Evolutionary conservation across 805 yeast species (phyloP).

Genomic region (Pachysolen tannophilus): DNA sequence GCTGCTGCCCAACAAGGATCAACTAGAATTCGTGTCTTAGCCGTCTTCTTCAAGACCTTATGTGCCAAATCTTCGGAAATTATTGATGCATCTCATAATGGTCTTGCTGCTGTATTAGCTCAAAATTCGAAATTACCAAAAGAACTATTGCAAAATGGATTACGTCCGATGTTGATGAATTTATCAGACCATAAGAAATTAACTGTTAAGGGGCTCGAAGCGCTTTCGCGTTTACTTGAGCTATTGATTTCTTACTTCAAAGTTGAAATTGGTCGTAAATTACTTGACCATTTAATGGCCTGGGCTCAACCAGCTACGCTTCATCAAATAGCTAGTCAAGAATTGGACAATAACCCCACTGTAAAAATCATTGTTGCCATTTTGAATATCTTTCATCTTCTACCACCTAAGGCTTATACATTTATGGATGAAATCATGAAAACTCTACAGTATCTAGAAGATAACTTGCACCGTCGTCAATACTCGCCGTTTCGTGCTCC

Average conservation of each 20-base stretch:
- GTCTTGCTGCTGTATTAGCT: constrained; percentile 72
- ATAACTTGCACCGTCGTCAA: constrained; percentile 75
- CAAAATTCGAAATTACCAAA: constrained; percentile 88
- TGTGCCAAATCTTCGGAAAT: constrained; percentile 79
- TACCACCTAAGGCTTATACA: constrained; percentile 88
- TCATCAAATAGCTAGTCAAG: constrained; percentile 71
- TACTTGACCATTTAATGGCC: constrained; percentile 88
- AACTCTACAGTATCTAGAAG: constrained; percentile 72
- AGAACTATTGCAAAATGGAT: constrained; percentile 89
- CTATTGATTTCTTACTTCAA: constrained; percentile 86
- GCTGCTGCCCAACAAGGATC: constrained; percentile 60
- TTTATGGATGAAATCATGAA: constrained; percentile 82
- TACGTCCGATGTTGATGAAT: constrained; percentile 93
- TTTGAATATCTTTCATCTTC: constrained; percentile 79
- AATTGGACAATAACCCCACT: constrained; percentile 70
- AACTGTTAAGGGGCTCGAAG: constrained; percentile 85
- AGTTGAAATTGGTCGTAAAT: constrained; percentile 91
- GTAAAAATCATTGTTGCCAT: constrained; percentile 86
- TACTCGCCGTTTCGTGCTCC: constrained; percentile 90
- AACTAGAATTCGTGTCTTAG: constrained; percentile 76
- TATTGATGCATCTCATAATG: constrained; percentile 89
- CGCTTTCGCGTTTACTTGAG: constrained; percentile 79
- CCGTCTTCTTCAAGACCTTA: constrained; percentile 90
- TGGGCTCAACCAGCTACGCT: constrained; percentile 86
- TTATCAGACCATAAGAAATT: constrained; percentile 87